Evolutionary conservation across 345 rosid genomes (phyloP), one percentile per base, ranked within the genome.

Genomic region (Aquilaria yunnanensis): DNA sequence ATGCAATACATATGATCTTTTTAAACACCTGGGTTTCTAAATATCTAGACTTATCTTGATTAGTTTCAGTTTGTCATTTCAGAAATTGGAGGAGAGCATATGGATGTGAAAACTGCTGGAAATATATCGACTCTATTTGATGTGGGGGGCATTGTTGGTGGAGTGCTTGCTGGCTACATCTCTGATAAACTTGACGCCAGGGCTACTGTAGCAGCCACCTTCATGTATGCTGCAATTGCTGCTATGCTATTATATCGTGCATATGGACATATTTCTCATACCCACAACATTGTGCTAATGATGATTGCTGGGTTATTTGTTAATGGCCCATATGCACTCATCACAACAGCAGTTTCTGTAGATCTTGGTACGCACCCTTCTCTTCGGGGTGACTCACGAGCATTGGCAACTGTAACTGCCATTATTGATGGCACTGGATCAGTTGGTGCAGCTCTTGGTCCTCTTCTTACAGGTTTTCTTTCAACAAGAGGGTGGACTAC

Each of bases 381-480:
- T 61, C 75, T 90, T 3, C 87, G 76, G 70, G 97, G 96, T 32
- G 86, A 90, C 75, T 93, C 96, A 4, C 90, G 98, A 53, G 98
- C 96, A 4, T 80, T 93, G 54, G 97, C 97, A 2, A 93, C 98
- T 0, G 98, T 90, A 30, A 88, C 98, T 59, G 98, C 97, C 3
- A 90, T 93, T 32, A 88, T 93, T 52, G 92, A 93, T 68, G 98
- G 97, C 12, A 93, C 97, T 32, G 97, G 98, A 23, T 93, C 97
- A 46, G 83, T 80, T 59, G 98, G 98, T 32, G 98, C 98, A 14
- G 88, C 98, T 65, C 72, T 93, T 37, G 97, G 98, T 56, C 98
- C 97, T 6, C 91, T 87, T 51, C 72, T 93, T 56, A 90, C 98
- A 10, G 97, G 97, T 57, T 93, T 93, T 68, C 81, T 93, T 41